Base-by-base conservation (phyloP, 352 stramenopile species). In the Thraustotheca clavata region DNA sequence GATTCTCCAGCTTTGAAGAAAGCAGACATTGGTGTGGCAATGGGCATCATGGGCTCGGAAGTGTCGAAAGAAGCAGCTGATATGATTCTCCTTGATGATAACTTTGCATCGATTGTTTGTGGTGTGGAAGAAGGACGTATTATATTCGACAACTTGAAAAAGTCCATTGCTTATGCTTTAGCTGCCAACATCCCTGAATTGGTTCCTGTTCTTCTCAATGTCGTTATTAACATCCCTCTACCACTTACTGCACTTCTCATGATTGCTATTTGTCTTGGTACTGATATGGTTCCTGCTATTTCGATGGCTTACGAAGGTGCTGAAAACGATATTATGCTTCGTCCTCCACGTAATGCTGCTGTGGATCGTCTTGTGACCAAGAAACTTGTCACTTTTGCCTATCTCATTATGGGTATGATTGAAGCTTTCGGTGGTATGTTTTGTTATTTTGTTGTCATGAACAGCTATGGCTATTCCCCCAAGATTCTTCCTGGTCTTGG, bases 1-100 rank as follows among this genome's bases (percentile, higher is more conserved):
- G 78, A 87, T n/a, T 72, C 78, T 4, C 78, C 76, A 9, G 76
- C 78, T 4, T 50, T 87, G 18, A 86, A 86, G 62, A 71, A 86
- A 35, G 90, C 91, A 12, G 88, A 97, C 69, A 96, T 98, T 75
- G 93, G 93, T 75, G 84, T 98, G 66, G 89, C 93, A 22, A 98
- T 98, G 93, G 93, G 90, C 48, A 94, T 91, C 66, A 88, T 81
- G 68, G 93, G 93, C 68, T 95, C 89, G 50, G 86, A 94, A 61
- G 93, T 98, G 12, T 85, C 89, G 52, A 91, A 90, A 67, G 73
- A 89, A 54, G 83, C 83, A 26, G 84, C 89, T 32, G 81, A 97
- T 50, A 89, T 96, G 78, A 82, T 97, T 49, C 76, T 98, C 35
- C 70, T 96, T 12, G 90, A 97, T 72, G 89, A 97, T 71, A 95